These are phyloP conservation scores for Termitomyces sp. DNA, from an alignment of 768 basidiomycete genomes.

Conservation along the genomic window DNA sequence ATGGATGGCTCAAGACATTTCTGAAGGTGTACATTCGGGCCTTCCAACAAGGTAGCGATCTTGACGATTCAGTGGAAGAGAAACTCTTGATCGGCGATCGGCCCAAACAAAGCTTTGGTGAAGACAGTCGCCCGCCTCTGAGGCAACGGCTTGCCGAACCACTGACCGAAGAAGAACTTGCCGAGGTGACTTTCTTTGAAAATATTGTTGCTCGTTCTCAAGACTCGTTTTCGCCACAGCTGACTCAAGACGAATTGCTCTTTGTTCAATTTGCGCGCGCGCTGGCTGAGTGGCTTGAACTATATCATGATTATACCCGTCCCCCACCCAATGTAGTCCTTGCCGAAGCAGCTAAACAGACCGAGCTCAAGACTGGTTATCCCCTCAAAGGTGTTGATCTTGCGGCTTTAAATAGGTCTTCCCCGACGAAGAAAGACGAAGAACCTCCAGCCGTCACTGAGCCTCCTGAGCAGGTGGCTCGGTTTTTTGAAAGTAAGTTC, in stretches of 20 bases:
- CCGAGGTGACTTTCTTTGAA: slow-evolving; percentile 36
- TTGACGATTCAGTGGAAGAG: slow-evolving; percentile 77
- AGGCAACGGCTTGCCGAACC: slow-evolving; percentile 51
- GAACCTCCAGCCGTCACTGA: slow-evolving; percentile 63
- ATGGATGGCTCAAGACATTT: slow-evolving; percentile 67
- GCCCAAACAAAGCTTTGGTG: slow-evolving; percentile 55
- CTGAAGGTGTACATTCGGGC: slow-evolving; percentile 74
- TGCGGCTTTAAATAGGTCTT: slow-evolving; percentile 34
- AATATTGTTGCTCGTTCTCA: background rate
- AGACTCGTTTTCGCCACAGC: slow-evolving; percentile 28
- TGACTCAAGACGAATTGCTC: slow-evolving; percentile 57
- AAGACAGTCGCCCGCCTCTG: slow-evolving; percentile 45
- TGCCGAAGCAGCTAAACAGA: slow-evolving; percentile 70
- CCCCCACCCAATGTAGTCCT: slow-evolving; percentile 66
- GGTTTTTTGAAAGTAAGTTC: slow-evolving; percentile 59
- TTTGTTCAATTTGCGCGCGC: slow-evolving; percentile 57
- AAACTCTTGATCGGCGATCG: slow-evolving; percentile 78
- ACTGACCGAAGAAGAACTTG: slow-evolving; percentile 40
- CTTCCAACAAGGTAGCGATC: slow-evolving; percentile 73
- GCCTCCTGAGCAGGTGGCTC: slow-evolving; percentile 45
- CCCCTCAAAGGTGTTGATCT: slow-evolving; percentile 61
- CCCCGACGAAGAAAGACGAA: slow-evolving; percentile 62
- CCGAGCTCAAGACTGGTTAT: slow-evolving; percentile 64
- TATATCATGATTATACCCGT: slow-evolving; percentile 68
- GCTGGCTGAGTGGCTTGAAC: slow-evolving; percentile 71